Conservation (phyloP, 805 yeast genomes). For the Saturnispora serradocipensis region DNA sequence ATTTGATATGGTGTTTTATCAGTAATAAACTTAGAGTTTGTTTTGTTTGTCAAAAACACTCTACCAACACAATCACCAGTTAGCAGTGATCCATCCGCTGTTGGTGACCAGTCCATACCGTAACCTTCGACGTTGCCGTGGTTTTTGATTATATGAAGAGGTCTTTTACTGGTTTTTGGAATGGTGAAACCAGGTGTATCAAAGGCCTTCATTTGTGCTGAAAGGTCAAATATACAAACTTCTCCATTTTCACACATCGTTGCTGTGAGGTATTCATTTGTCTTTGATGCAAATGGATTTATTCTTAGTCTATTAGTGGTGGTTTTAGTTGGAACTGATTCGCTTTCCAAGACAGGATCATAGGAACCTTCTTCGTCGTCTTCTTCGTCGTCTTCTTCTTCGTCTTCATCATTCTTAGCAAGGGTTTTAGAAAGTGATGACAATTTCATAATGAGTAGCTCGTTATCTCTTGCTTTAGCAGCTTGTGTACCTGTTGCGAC, state of each 20-base stretch:
- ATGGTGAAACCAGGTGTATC: constrained; percentile 80
- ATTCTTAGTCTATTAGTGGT: constrained; percentile 87
- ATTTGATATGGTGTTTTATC: constrained; percentile 73
- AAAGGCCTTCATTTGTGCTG: constrained; percentile 72
- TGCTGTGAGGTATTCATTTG: constrained; percentile 73
- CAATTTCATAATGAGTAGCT: constrained; percentile 73
- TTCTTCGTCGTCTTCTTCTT: constrained; percentile 45
- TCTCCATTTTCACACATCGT: constrained; percentile 87
- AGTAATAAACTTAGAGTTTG: constrained; percentile 72
- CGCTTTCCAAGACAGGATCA: constrained; percentile 85
- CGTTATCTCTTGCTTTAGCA: constrained; percentile 75
- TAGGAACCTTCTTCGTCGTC: constrained; percentile 58
- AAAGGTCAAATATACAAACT: constrained; percentile 73
- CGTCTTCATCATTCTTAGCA: constrained; percentile 73
- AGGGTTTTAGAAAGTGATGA: constrained; percentile 77
- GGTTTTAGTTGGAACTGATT: constrained; percentile 62
- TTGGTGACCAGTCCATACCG: constrained; percentile 95
- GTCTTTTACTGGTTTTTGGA: constrained; percentile 69
- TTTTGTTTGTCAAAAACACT: constrained; percentile 68
- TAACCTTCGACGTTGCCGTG: constrained; percentile 98
- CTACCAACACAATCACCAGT: constrained; percentile 88
- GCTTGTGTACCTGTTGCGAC: constrained; percentile 94
- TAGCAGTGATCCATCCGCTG: constrained; percentile 70
- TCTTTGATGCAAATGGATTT: constrained; percentile 61
- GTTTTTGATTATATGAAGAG: constrained; percentile 67